phyloP scores from a whole-genome alignment of 441 rosid genomes.

The Isatis lusitanica region DNA sequence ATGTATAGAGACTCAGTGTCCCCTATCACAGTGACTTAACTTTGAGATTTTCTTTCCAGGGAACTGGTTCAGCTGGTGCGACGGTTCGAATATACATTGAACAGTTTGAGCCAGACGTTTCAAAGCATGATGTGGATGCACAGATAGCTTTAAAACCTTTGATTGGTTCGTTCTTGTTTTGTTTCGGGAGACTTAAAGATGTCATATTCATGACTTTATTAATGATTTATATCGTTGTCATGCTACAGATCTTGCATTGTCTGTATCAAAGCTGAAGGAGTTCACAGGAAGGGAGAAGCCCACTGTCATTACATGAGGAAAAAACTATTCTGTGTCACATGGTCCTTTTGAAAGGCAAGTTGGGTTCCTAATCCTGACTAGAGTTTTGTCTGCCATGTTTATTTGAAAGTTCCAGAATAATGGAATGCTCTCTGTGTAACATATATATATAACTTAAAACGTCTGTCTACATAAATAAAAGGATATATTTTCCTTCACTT shows the following conservation, averaged over 20 bases:
- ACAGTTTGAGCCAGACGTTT: constrained; percentile 78
- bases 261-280: constrained; percentile 84
- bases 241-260: constrained; percentile 77
- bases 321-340: background rate
- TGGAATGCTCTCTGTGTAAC: constrained; percentile 22
- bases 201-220: constrained; percentile 4
- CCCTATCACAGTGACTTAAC: constrained; percentile 3
- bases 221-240: constrained; percentile 17
- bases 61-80: constrained; percentile 97
- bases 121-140: constrained; percentile 88
- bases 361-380: constrained; percentile 31
- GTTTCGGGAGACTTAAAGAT: constrained; percentile 2
- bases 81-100: constrained; percentile 83
- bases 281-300: constrained; percentile 95
- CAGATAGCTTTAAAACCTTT: constrained; percentile 80
- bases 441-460: constrained; percentile 7
- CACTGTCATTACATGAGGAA: constrained; percentile 75
- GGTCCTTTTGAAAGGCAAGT: constrained; percentile 32
- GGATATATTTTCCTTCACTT: background rate
- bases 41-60: constrained; percentile 43
- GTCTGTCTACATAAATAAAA: constrained; percentile 9
- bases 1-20: constrained; percentile 9
- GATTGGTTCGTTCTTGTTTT: constrained; percentile 54
- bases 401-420: constrained; percentile 12
- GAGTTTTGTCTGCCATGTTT: constrained; percentile 45